Percentiles rank a stretch among this genome's conserved stretches.
Conservation (phyloP, 768 basidiomycete genomes). For the Naematelia aurantialba region DNA sequence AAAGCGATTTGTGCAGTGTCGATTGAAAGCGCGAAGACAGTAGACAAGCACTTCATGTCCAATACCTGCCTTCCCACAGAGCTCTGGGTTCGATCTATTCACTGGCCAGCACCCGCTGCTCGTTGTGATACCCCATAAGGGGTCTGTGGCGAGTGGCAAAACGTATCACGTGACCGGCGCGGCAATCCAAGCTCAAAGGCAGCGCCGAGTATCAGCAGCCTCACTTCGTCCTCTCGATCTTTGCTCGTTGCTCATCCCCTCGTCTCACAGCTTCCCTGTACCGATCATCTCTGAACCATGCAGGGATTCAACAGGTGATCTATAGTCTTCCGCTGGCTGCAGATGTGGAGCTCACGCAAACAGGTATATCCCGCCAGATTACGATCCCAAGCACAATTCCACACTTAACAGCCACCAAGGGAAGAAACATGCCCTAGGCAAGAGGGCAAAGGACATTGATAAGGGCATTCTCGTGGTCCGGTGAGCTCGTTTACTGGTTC, state of each 20-base stretch:
- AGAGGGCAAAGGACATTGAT: slow-evolving; percentile 89
- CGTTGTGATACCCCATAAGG: too few relatives aligned
- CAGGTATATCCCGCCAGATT: slow-evolving; percentile 73
- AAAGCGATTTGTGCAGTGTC: too few relatives aligned
- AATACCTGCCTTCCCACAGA: too few relatives aligned
- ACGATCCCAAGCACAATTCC: slow-evolving; percentile 59
- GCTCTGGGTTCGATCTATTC: too few relatives aligned
- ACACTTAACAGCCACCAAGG: slow-evolving; percentile 55
- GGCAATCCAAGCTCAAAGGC: too few relatives aligned
- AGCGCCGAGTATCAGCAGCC: too few relatives aligned
- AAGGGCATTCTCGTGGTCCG: slow-evolving; percentile 92
- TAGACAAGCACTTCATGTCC: too few relatives aligned
- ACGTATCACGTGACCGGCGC: too few relatives aligned
- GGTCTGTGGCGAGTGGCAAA: too few relatives aligned
- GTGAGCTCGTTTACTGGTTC: slow-evolving; percentile 12
- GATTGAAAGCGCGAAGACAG: too few relatives aligned
- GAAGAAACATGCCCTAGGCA: slow-evolving; percentile 82
- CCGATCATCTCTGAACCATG: slow-evolving; percentile 14
- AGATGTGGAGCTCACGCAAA: neutral
- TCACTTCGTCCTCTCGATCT: neutral
- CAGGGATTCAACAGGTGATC: slow-evolving; percentile 37
- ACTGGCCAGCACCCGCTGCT: too few relatives aligned
- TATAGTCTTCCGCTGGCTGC: neutral
- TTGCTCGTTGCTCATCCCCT: neutral
- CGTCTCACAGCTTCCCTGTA: neutral